Evolutionary conservation across 768 basidiomycete species (phyloP).

Genomic region (Panellus pusillus): DNA sequence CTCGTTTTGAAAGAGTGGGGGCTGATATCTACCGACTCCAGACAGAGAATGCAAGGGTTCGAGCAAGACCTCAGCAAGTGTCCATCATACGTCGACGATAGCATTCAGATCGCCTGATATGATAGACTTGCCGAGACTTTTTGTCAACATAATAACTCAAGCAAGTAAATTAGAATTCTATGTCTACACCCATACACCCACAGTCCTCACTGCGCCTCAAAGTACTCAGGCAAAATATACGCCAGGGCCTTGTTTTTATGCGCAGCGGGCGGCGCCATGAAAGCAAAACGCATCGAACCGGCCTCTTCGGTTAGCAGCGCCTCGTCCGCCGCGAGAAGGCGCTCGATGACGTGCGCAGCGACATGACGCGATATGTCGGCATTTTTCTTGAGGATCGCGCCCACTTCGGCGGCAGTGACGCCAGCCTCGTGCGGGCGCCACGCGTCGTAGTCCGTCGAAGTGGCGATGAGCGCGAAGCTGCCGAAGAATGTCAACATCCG

Average conservation of each 20-base stretch:
- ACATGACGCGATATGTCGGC: constrained; percentile 84
- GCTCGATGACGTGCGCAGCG: constrained; percentile 66
- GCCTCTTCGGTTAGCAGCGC: constrained; percentile 62
- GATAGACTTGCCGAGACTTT: too few species aligned
- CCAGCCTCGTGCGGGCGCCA: constrained; percentile 81
- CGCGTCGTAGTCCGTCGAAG: too few species aligned
- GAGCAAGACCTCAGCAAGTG: too few species aligned
- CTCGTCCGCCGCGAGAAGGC: constrained; percentile 57
- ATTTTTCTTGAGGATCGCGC: constrained; percentile 85
- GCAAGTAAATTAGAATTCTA: too few species aligned
- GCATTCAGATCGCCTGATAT: too few species aligned
- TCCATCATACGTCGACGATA: too few species aligned
- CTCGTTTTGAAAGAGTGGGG: too few species aligned
- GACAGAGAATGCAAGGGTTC: too few species aligned
- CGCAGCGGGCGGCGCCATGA: constrained; percentile 65
- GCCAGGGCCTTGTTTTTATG: constrained; percentile 57
- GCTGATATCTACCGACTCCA: too few species aligned
- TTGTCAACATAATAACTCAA: too few species aligned
- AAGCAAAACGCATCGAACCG: constrained; percentile 83
- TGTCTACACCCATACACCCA: too few species aligned
- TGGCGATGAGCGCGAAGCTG: constrained; percentile 91
- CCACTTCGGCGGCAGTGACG: constrained; percentile 89
- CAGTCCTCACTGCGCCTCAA: constrained; percentile 28
- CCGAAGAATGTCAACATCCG: background rate
- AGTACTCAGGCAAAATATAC: constrained; percentile 83